phyloP scores from a whole-genome alignment of 2,329 filamentous ascomycete species.

The Cordyceps javanica region DNA sequence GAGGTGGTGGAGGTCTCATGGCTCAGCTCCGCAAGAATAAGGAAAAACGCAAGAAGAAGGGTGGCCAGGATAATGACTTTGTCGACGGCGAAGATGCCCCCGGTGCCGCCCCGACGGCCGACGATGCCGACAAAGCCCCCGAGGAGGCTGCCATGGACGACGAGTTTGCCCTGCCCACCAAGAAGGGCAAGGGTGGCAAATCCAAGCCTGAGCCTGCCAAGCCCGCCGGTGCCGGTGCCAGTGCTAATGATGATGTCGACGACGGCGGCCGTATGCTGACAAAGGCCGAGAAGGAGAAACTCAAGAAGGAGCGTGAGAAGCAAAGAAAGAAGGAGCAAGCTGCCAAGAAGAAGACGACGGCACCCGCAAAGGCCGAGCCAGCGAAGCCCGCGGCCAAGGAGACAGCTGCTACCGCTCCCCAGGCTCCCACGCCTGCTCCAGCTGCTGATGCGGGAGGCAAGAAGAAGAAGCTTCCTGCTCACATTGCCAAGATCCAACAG shows the following conservation, averaged over 20 bases:
- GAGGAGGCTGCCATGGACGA: slow-evolving; percentile 78
- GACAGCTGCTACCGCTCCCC: slow-evolving; percentile 45
- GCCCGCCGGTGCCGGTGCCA: slow-evolving; percentile 38
- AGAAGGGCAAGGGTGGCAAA: slow-evolving; percentile 60
- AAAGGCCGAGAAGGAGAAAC: slow-evolving; percentile 97
- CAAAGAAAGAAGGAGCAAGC: slow-evolving; percentile 98
- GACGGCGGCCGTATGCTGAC: slow-evolving; percentile 70
- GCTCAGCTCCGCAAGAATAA: slow-evolving; percentile 76
- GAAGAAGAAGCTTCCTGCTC: slow-evolving; percentile 87
- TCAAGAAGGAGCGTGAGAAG: slow-evolving; percentile 98
- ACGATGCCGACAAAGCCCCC: slow-evolving; percentile 59
- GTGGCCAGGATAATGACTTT: slow-evolving; percentile 60
- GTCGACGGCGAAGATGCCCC: slow-evolving; percentile 59
- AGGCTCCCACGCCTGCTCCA: slow-evolving; percentile 25
- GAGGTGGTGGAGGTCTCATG: slow-evolving; percentile 63
- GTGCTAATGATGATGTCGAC: slow-evolving; percentile 45
- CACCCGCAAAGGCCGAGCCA: slow-evolving; percentile 48
- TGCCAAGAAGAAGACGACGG: slow-evolving; percentile 69
- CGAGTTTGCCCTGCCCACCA: slow-evolving; percentile 77
- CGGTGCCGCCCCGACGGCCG: slow-evolving; percentile 28
- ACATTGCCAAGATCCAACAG: slow-evolving; percentile 67
- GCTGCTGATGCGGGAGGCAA: slow-evolving; percentile 48
- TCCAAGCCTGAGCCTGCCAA: slow-evolving; percentile 36
- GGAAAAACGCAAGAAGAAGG: slow-evolving; percentile 88
- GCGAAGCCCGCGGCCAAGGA: slow-evolving; percentile 35